Evolutionary conservation across 225 moss, liverwort and hornwort species (phyloP), one percentile per base, ranked within the genome.

Genomic region (Asterella californica): DNA sequence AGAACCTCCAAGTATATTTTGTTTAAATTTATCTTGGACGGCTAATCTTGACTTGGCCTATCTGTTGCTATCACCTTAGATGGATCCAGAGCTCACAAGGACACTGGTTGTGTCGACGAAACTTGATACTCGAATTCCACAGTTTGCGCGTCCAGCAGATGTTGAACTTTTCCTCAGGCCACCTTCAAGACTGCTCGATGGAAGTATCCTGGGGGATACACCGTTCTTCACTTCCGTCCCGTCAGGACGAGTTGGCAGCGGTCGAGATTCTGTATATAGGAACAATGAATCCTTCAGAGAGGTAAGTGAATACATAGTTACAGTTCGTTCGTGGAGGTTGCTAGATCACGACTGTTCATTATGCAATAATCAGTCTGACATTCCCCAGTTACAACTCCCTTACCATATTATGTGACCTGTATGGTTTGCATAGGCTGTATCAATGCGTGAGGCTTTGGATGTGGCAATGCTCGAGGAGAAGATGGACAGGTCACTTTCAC

Each of bases 151-250:
- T 70, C 88, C 90, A 60, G 97, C 94, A 78, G 97, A 99, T 83
- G 97, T 99, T 73, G 97, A 99, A 79, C 91, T 99, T 74, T 99
- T 94, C 69, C 86, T 99, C 79, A 88, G 90, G 79, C 97, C 97
- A 73, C 92, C 97, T 19, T 79, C 75, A 34, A 89, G 90, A 61
- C 82, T 99, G 59, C 83, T 99, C 30, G 94, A 94, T 85, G 90
- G 90, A 78, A 92, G 78, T 75, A 86, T 99, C 77, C 88, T 99
- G 74, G 92, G 97, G 64, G 94, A 92, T 71, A 85, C 87, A 57
- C 97, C 97, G 25, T 99, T 99, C 78, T 99, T 99, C 83, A 99
- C 97, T 73, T 99, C 97, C 63, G 97, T 99, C 55, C 97, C 97
- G 34, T 99, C 97, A 42, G 97, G 97, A 88, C 89, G 97, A 86